A percentile compares a stretch with the other conserved stretches of the same genome.
phyloP scores from a whole-genome alignment of 2,329 filamentous ascomycete species.

The Alternaria dauci region DNA sequence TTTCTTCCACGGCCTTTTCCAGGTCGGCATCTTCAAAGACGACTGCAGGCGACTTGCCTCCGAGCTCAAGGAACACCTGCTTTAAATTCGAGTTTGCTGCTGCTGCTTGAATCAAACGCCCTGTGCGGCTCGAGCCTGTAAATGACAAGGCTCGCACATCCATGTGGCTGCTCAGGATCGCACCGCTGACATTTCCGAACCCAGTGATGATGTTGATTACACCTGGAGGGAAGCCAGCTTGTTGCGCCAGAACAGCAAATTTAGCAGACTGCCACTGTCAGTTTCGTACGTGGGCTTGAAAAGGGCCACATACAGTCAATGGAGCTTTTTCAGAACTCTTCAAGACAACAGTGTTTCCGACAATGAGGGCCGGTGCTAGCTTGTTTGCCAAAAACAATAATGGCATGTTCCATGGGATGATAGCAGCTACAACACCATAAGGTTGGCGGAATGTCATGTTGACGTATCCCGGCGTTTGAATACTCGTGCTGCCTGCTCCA shows the following conservation, averaged over 20 bases:
- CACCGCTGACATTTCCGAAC: constrained; percentile 79
- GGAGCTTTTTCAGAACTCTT: constrained; percentile 56
- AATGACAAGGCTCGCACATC: constrained; percentile 85
- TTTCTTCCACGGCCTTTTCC: constrained; percentile 71
- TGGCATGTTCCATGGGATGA: constrained; percentile 68
- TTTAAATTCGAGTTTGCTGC: constrained; percentile 83
- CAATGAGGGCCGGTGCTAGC: constrained; percentile 42
- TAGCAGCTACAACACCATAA: constrained; percentile 79
- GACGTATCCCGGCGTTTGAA: constrained; percentile 43
- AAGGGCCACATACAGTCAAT: constrained; percentile 73
- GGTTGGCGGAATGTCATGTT: constrained; percentile 82
- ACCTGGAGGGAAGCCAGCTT: constrained; percentile 82
- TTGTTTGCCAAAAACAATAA: constrained; percentile 40
- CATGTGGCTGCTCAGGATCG: constrained; percentile 78
- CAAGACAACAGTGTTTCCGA: constrained; percentile 45
- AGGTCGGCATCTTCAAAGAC: constrained; percentile 82
- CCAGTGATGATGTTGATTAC: constrained; percentile 85
- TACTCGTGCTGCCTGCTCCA: constrained; percentile 72
- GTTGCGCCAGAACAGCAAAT: constrained; percentile 75
- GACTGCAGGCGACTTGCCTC: constrained; percentile 86
- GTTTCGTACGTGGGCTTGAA: constrained; percentile 50
- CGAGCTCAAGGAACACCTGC: constrained; percentile 84
- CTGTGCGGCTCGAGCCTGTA: constrained; percentile 84
- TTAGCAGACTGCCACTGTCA: constrained; percentile 78
- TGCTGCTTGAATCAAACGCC: constrained; percentile 78